A percentile compares a stretch with the other conserved stretches of the same genome.
Conservation (phyloP, 2,329 filamentous ascomycete genomes). For the Xylaria hypoxylon region DNA sequence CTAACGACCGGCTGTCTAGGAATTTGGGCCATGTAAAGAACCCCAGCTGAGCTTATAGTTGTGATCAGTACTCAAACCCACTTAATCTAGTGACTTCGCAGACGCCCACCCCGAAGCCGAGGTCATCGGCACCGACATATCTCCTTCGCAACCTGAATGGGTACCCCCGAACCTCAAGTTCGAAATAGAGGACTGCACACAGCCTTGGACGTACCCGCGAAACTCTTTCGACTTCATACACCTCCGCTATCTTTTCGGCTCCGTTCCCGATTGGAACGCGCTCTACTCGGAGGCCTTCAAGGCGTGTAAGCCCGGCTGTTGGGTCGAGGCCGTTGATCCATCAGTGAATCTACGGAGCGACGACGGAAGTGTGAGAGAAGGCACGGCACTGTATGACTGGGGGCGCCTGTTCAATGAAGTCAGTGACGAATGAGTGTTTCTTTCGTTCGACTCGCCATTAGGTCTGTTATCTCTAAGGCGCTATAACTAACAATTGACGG, state of each 20-base stretch:
- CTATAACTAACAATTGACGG: background rate
- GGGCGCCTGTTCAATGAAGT: conserved; percentile 54
- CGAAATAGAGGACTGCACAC: conserved; percentile 71
- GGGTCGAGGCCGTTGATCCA: conserved; percentile 36
- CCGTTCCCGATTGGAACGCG: conserved; percentile 64
- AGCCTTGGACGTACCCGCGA: conserved; percentile 56
- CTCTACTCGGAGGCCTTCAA: conserved; percentile 61
- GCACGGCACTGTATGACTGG: conserved; percentile 44
- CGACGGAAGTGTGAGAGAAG: conserved; percentile 39
- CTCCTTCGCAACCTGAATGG: conserved; percentile 67
- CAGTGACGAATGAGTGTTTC: conserved; percentile 48
- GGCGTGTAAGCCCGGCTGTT: conserved; percentile 62
- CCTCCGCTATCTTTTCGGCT: conserved; percentile 64
- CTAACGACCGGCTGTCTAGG: conserved; percentile 38
- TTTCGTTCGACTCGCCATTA: background rate
- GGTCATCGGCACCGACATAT: conserved; percentile 67
- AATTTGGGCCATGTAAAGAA: conserved; percentile 53
- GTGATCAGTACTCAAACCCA: conserved; percentile 16
- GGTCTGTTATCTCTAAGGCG: background rate
- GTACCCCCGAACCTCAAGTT: conserved; percentile 72
- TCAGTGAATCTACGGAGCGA: conserved; percentile 41
- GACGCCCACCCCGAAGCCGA: conserved; percentile 59
- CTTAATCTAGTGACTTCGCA: conserved; percentile 58
- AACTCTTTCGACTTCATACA: conserved; percentile 67
- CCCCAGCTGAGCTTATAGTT: background rate